phyloP scores from a whole-genome alignment of 805 yeast genomes.

The Zygosaccharomyces bisporus region DNA sequence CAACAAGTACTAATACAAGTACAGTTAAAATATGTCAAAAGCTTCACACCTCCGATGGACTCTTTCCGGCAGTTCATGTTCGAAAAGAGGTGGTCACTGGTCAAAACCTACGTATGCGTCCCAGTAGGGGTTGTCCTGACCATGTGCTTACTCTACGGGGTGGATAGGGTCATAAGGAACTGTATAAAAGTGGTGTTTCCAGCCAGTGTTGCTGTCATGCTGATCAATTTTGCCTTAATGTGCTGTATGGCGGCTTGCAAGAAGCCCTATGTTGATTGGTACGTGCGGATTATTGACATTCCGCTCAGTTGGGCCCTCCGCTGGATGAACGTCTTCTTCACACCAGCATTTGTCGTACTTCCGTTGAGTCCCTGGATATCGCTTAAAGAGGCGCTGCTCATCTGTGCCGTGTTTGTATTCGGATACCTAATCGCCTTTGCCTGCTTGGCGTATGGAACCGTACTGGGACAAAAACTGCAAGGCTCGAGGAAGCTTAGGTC shows the following conservation, averaged over 20 bases:
- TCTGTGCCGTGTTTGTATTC: conserved; percentile 66
- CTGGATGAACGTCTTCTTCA: conserved; percentile 77
- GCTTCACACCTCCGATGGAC: not conserved
- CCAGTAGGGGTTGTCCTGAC: conserved; percentile 20
- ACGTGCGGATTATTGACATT: conserved; percentile 41
- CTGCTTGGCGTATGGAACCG: conserved; percentile 47
- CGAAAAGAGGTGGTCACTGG: conserved; percentile 4
- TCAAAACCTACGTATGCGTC: conserved; percentile 20
- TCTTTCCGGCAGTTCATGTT: not conserved
- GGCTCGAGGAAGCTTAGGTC: conserved; percentile 30
- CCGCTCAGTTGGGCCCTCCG: conserved; percentile 62
- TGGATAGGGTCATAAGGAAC: conserved; percentile 19
- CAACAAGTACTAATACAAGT: not conserved
- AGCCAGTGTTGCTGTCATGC: conserved; percentile 26
- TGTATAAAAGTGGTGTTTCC: conserved; percentile 22
- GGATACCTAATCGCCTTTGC: conserved; percentile 57
- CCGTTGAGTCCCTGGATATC: conserved; percentile 65
- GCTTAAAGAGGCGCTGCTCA: conserved; percentile 64
- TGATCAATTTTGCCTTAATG: conserved; percentile 23
- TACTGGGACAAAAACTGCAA: conserved; percentile 39
- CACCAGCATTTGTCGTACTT: conserved; percentile 69
- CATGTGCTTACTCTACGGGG: conserved; percentile 23
- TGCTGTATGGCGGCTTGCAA: conserved; percentile 17
- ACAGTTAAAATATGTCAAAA: not conserved
- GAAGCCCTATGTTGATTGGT: conserved; percentile 15